These are phyloP conservation scores for Neopestalotiopsis clavispora DNA, from an alignment of 2,329 filamentous ascomycete species.

Conservation along the genomic window DNA sequence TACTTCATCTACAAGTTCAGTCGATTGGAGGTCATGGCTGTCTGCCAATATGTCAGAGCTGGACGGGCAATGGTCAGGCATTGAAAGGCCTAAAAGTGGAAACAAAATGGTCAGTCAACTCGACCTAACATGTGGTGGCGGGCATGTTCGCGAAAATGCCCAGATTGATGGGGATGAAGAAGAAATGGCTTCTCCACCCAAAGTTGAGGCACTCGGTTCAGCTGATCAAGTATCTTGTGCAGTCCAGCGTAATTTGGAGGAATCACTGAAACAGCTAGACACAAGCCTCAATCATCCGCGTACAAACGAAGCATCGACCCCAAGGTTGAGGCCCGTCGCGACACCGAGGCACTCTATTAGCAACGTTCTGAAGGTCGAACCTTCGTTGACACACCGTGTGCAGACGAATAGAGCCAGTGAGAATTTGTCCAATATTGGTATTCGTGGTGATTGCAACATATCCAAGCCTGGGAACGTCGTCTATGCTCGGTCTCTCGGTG, in stretches of 20 bases:
- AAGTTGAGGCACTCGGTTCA: background rate
- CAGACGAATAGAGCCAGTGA: background rate
- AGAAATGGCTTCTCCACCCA: constrained; percentile 15
- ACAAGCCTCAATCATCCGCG: background rate
- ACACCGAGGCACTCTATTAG: constrained; percentile 17
- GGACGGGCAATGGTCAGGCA: constrained; percentile 36
- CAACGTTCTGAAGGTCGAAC: constrained; percentile 21
- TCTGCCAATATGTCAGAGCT: constrained; percentile 56
- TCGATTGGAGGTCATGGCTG: constrained; percentile 61
- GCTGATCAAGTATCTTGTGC: background rate
- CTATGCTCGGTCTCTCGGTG: constrained; percentile 24
- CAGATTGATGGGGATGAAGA: constrained; percentile 49
- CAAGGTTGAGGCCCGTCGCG: constrained; percentile 22
- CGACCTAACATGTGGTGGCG: constrained; percentile 29
- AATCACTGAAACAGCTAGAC: constrained; percentile 14
- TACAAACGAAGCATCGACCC: constrained; percentile 10
- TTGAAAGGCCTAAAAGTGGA: constrained; percentile 13
- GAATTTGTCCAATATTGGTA: background rate
- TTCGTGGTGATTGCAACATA: constrained; percentile 14
- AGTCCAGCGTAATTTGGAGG: background rate
- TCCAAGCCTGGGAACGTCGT: constrained; percentile 20
- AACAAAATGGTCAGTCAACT: constrained; percentile 25
- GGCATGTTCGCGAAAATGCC: constrained; percentile 55
- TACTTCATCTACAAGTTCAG: constrained; percentile 39
- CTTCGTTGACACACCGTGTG: constrained; percentile 19